Percentiles rank a stretch among this genome's conserved stretches.
These are phyloP conservation scores for Phytophthora ramorum DNA, from an alignment of 352 stramenopile species.

Conservation along the genomic window DNA sequence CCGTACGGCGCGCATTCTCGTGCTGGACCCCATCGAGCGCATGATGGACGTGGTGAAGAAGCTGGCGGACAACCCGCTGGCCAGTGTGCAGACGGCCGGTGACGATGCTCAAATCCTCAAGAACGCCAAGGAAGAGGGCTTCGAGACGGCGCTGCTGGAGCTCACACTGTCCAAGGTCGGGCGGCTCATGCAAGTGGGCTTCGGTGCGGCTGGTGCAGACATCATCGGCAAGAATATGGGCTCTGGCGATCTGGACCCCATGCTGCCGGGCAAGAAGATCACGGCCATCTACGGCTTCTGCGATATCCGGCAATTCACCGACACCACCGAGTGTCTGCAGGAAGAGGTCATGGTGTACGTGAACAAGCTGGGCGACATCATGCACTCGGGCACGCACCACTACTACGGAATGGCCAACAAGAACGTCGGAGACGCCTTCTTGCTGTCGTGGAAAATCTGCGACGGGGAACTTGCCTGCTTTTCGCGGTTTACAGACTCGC, in stretches of 20 bases:
- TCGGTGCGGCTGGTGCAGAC: slow-evolving; percentile 80
- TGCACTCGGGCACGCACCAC: slow-evolving; percentile 86
- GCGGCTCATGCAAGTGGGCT: slow-evolving; percentile 87
- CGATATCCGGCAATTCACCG: slow-evolving; percentile 94
- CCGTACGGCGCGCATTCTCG: slow-evolving; percentile 79
- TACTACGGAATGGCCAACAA: slow-evolving; percentile 92
- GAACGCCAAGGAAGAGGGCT: slow-evolving; percentile 81
- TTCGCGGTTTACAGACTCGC: slow-evolving; percentile 79
- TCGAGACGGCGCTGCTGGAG: slow-evolving; percentile 82
- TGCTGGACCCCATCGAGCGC: slow-evolving; percentile 91
- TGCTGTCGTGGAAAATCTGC: slow-evolving; percentile 95
- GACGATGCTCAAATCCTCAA: slow-evolving; percentile 75
- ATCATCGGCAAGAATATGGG: slow-evolving; percentile 91
- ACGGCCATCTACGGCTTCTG: slow-evolving; percentile 96
- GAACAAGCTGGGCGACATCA: slow-evolving; percentile 92
- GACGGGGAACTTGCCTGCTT: slow-evolving; percentile 83
- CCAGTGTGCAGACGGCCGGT: slow-evolving; percentile 76
- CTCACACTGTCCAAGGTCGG: slow-evolving; percentile 86
- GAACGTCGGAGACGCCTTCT: slow-evolving; percentile 92
- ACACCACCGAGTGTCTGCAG: slow-evolving; percentile 91
- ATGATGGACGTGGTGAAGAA: slow-evolving; percentile 93
- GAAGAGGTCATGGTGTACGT: slow-evolving; percentile 94
- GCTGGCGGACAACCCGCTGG: slow-evolving; percentile 88
- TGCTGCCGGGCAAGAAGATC: slow-evolving; percentile 91
- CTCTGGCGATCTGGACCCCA: slow-evolving; percentile 87